Evolutionary conservation across 805 yeast genomes (phyloP), one percentile per base, ranked within the genome.

Genomic region (Candida boleticola): DNA sequence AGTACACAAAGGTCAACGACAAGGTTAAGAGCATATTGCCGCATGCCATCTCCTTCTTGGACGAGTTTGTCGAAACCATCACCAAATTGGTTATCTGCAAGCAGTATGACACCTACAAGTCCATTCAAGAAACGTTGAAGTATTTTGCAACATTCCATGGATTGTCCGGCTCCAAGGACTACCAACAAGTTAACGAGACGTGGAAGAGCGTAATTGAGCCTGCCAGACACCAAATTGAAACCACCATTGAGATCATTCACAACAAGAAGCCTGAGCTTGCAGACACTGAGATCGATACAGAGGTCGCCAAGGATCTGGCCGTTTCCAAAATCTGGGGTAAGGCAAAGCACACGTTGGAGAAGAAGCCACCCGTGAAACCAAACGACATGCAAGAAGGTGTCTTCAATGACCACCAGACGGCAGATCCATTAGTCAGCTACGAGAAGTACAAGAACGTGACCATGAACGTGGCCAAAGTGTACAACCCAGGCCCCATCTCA

Each of bases 51-150:
- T 57, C 63, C 3, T 63, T 69, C 14, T 49, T 77, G 35, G 76
- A 77, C 27, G 83, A 78, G 48, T 77, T 76, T 44, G 55, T 77
- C 9, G 74, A 67, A 36, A 61, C 63, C 39, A 43, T 77, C 11
- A 57, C 74, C 1, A 57, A 66, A 37, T 61, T 68, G 46, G 40
- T 68, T 1, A 53, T 74, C 30, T 66, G 60, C 47, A 63, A 68
- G 27, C 71, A 76, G 37, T 27, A 53, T 18, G 71, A 67, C 14
- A 57, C 69, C 2, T 60, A 55, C 41, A 48, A 59, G 21, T 52
- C 58, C 19, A 51, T 76, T 20, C 40, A 36, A 36, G 40, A 48
- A 7, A 49, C 50, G 4, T 34, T 63, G 27, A 39, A 45, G 14
- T 48, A 57, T 40, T 64, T 52, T 42, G 37, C 57, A 10, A 47